These are phyloP conservation scores for Cercospora sp. DNA, from an alignment of 2,329 filamentous ascomycete species.

Conservation along the genomic window DNA sequence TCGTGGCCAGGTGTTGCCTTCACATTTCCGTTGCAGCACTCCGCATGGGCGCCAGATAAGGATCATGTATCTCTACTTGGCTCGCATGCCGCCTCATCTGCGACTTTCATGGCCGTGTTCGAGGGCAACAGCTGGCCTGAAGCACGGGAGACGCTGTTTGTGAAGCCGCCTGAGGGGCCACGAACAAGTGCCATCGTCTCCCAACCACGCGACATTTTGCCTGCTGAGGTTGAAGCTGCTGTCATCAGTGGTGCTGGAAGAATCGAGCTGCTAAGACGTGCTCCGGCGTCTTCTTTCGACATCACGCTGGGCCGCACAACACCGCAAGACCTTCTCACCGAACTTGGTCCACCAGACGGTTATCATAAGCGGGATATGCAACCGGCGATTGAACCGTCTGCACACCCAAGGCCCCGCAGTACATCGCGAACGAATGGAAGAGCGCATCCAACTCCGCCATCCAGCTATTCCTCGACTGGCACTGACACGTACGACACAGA, in stretches of 20 bases:
- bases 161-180: conserved; percentile 69
- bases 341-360: conserved; percentile 88
- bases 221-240: conserved; percentile 83
- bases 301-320: conserved; percentile 83
- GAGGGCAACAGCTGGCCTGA: conserved; percentile 88
- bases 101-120: conserved; percentile 87
- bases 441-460: conserved; percentile 35
- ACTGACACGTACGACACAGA: conserved; percentile 49
- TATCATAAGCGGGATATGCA: conserved; percentile 61
- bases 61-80: conserved; percentile 87
- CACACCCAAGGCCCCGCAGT: conserved; percentile 29
- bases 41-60: conserved; percentile 70
- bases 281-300: conserved; percentile 64
- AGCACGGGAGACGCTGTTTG: conserved; percentile 74
- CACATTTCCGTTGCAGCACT: conserved; percentile 75
- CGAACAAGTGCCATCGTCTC: conserved; percentile 68
- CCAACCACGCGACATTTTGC: conserved; percentile 74
- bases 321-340: conserved; percentile 85
- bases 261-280: conserved; percentile 74
- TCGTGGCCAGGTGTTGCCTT: conserved; percentile 96
- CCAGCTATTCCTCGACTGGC: conserved; percentile 42
- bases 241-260: conserved; percentile 74
- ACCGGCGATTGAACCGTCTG: conserved; percentile 20
- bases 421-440: conserved; percentile 32
- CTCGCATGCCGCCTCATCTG: conserved; percentile 71